These are phyloP conservation scores for Aspergillus panamensis DNA, from an alignment of 495 filamentous ascomycete genomes.

Conservation along the genomic window DNA sequence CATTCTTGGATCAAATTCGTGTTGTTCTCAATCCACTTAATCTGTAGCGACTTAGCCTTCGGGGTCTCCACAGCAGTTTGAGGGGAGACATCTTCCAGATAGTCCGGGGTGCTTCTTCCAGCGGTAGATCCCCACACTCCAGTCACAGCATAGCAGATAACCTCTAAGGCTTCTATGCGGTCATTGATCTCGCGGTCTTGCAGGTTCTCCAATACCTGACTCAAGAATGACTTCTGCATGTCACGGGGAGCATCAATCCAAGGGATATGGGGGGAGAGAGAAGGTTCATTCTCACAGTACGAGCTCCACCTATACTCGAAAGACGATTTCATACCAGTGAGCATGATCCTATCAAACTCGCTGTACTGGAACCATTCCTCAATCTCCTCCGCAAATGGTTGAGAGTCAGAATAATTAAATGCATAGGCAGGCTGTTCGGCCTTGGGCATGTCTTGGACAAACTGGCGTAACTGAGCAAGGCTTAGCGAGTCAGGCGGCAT, in stretches of 20 bases:
- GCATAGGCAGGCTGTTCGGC: slow-evolving; percentile 84
- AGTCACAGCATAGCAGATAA: slow-evolving; percentile 71
- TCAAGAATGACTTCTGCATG: slow-evolving; percentile 44
- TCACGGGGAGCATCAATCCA: slow-evolving; percentile 53
- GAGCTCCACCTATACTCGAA: slow-evolving; percentile 65
- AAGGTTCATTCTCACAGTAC: slow-evolving; percentile 38
- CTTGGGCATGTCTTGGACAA: slow-evolving; percentile 79
- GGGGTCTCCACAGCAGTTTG: slow-evolving; percentile 36
- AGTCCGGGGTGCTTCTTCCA: slow-evolving; percentile 38
- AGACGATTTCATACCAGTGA: slow-evolving; percentile 64
- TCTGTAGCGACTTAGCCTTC: slow-evolving; percentile 55
- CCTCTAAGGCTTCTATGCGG: slow-evolving; percentile 64
- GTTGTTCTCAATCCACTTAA: slow-evolving; percentile 66
- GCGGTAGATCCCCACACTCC: slow-evolving; percentile 77
- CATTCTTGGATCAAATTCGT: slow-evolving; percentile 56
- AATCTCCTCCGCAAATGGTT: slow-evolving; percentile 78
- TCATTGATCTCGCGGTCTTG: slow-evolving; percentile 49
- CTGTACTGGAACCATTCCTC: slow-evolving; percentile 95
- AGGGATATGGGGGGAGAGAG: slow-evolving; percentile 29
- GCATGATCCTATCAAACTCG: slow-evolving; percentile 67
- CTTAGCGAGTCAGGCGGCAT: slow-evolving; percentile 73
- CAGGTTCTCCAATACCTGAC: slow-evolving; percentile 37
- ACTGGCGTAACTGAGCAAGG: slow-evolving; percentile 70
- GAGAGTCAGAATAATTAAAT: slow-evolving; percentile 82
- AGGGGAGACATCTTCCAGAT: slow-evolving; percentile 22